Evolutionary conservation across 2,329 filamentous ascomycete species (phyloP).

Genomic region (Xylariaceae sp.): DNA sequence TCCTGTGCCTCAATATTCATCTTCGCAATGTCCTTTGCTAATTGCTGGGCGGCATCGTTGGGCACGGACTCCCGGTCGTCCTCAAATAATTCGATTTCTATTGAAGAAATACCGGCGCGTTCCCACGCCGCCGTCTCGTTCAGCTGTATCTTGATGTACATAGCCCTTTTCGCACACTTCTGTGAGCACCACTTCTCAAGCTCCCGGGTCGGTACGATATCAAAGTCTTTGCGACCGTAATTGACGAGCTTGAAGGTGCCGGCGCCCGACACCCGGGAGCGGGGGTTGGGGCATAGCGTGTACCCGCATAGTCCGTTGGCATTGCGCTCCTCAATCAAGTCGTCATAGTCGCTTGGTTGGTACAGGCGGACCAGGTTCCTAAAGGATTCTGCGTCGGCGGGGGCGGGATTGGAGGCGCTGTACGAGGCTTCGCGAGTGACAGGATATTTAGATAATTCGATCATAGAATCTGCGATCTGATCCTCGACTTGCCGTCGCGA

Average conservation of each 20-base stretch:
- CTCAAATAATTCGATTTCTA: constrained; percentile 60
- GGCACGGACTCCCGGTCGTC: constrained; percentile 50
- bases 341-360: constrained; percentile 84
- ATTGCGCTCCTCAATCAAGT: constrained; percentile 83
- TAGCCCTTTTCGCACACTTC: constrained; percentile 70
- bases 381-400: constrained; percentile 61
- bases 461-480: constrained; percentile 66
- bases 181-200: constrained; percentile 85
- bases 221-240: constrained; percentile 50
- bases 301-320: constrained; percentile 81
- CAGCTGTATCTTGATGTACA: constrained; percentile 87
- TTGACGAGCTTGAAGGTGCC: constrained; percentile 66
- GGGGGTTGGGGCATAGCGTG: constrained; percentile 66
- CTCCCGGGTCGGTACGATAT: constrained; percentile 66
- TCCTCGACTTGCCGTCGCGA: constrained; percentile 74
- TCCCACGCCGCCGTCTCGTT: constrained; percentile 83
- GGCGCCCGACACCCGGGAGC: constrained; percentile 50
- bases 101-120: constrained; percentile 55
- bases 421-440: constrained; percentile 31
- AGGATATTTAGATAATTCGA: constrained; percentile 64
- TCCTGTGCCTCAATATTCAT: constrained; percentile 18
- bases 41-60: constrained; percentile 7
- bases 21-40: constrained; percentile 18
- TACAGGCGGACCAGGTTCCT: constrained; percentile 65
- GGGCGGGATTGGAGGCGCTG: constrained; percentile 40